Conservation (phyloP, 805 yeast species). For the Teunomyces atbi region DNA sequence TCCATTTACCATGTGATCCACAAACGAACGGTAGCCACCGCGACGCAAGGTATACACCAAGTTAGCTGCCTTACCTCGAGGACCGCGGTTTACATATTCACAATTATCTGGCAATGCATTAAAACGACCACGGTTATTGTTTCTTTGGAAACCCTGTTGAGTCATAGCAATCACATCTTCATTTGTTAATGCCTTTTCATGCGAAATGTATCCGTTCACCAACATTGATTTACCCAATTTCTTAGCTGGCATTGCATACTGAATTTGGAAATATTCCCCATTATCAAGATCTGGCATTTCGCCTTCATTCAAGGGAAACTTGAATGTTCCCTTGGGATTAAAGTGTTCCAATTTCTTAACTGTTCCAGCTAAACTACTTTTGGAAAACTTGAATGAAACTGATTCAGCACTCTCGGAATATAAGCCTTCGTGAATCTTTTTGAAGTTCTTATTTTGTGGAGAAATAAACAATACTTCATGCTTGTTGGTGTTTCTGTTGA, state of each 20-base stretch:
- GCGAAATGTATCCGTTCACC: conserved; percentile 72
- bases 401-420: conserved; percentile 32
- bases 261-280: conserved; percentile 39
- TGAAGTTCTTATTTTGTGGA: conserved; percentile 52
- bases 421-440: conserved; percentile 33
- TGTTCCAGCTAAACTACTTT: conserved; percentile 59
- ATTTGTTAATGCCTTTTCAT: conserved; percentile 55
- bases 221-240: conserved; percentile 76
- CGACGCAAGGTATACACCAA: conserved; percentile 32
- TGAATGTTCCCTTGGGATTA: conserved; percentile 30
- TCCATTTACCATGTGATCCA: conserved; percentile 14
- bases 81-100: conserved; percentile 41
- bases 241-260: conserved; percentile 61
- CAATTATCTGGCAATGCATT: conserved; percentile 29
- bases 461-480: conserved; percentile 71
- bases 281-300: conserved; percentile 46
- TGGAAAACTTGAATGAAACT: conserved; percentile 44
- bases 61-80: conserved; percentile 33
- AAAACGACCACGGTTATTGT: conserved; percentile 21
- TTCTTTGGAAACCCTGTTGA: conserved; percentile 45
- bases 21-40: conserved; percentile 39
- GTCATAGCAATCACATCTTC: conserved; percentile 48
- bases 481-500: conserved; percentile 64
- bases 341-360: conserved; percentile 39
- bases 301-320: conserved; percentile 49